Percentiles rank a stretch among this genome's conserved stretches.
Evolutionary conservation across 148 eudicot genomes (phyloP).

Genomic region (Gaultheria prostrata): DNA sequence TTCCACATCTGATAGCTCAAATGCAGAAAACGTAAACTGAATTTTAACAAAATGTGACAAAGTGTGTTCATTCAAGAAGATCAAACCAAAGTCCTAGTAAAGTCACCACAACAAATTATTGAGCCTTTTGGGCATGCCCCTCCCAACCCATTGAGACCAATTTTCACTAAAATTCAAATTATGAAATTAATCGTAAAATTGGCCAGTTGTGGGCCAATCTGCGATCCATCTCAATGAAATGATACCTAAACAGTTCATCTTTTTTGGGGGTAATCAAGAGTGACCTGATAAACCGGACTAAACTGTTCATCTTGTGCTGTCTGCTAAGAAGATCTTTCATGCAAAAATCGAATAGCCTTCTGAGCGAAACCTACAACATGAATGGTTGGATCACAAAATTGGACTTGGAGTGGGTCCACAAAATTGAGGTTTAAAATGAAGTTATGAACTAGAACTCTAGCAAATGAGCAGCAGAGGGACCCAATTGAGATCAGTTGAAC

Average conservation of each 20-base stretch:
- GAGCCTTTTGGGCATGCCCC: background rate
- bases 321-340: background rate
- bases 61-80: background rate
- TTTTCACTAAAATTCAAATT: background rate
- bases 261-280: too few relatives aligned
- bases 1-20: background rate
- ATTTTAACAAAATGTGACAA: background rate
- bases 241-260: background rate
- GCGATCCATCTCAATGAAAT: background rate
- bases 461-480: background rate
- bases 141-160: constrained; percentile 5
- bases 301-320: background rate
- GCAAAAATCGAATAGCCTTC: background rate
- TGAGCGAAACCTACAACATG: background rate
- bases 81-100: background rate
- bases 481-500: background rate
- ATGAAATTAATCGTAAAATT: background rate
- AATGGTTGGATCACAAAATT: constrained; percentile 1
- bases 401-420: background rate
- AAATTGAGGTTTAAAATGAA: background rate
- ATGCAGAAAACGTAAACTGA: background rate
- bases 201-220: background rate
- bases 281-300: too few relatives aligned
- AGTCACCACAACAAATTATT: constrained; percentile 6
- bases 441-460: background rate